Evolutionary conservation across 139 green algal species (phyloP), one percentile per base, ranked within the genome.

Genomic region (Haematococcus lacustris): DNA sequence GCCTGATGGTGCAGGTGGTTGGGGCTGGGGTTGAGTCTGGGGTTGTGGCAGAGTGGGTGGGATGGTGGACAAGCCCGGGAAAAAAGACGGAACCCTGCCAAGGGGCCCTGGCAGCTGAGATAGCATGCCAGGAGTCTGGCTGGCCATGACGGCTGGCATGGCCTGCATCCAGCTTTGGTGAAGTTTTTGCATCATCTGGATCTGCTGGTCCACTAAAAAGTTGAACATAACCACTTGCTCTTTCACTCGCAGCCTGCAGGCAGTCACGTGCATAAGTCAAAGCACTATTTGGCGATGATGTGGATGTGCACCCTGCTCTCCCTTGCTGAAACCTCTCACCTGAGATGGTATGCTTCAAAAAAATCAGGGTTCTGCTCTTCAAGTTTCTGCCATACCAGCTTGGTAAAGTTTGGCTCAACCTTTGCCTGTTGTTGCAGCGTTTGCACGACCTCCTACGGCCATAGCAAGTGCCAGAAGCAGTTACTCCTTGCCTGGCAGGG

Each of bases 141-240:
- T 4, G 25, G 61, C 61, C 71, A 80, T 74, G 47, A 80, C 47
- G 53, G 33, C 57, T 2, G 70, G 76, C 68, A 80, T 71, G 1
- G 75, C 64, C 25, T 80, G 75, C 50, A 85, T 17, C 79, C 79
- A 85, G 51, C 57, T 73, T 21, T 17, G 47, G 47, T 75, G 38
- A 7, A 80, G 75, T n/a, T 71, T 70, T 35, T 80, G 59, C 59
- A 76, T 60, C 70, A 80, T 73, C 23, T 38, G 39, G 60, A 93
- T 69, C 71, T 97, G 91, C 78, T 97, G 88, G 73, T 96, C 87
- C 65, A 96, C 77, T 7, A 97, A 82, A 77, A 94, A 81, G 84
- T 98, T 98, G 84, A 97, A 98, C 81, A 94, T 87, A 33, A 94
- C 77, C 32, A 98, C 91, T 80, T 97, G 91, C 62, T 92, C 89